Conservation (phyloP, 2,329 filamentous ascomycete genomes). For the Cadophora sp. region DNA sequence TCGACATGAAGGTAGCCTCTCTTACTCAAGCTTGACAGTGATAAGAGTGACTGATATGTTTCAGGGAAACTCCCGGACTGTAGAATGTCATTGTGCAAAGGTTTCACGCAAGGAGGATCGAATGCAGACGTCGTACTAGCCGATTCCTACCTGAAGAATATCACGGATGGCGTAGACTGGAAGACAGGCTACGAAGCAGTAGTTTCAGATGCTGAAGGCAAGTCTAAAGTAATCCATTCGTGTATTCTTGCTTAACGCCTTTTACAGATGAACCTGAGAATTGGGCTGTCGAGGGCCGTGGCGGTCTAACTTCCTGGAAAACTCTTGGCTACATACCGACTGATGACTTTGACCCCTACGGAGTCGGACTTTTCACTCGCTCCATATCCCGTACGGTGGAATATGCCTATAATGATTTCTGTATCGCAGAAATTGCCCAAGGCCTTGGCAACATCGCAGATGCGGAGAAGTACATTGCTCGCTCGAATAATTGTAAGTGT, state of each 20-base stretch:
- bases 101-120: conserved; percentile 74
- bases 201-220: conserved; percentile 60
- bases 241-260: background rate
- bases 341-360: conserved; percentile 68
- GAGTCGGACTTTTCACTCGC: conserved; percentile 73
- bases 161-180: conserved; percentile 69
- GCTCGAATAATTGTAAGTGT: conserved; percentile 56
- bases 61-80: conserved; percentile 51
- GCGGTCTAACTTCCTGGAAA: conserved; percentile 76
- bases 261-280: conserved; percentile 56
- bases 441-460: conserved; percentile 60
- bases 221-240: background rate
- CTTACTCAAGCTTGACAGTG: background rate
- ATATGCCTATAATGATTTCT: conserved; percentile 79
- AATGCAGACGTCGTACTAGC: conserved; percentile 74
- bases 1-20: background rate
- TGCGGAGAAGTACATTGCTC: conserved; percentile 57
- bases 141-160: conserved; percentile 72
- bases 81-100: conserved; percentile 74
- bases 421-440: conserved; percentile 66
- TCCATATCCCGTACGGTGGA: conserved; percentile 76
- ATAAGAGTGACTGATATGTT: conserved; percentile 56
- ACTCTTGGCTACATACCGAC: conserved; percentile 71
- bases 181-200: conserved; percentile 71
- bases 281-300: conserved; percentile 74